A percentile compares a stretch with the other conserved stretches of the same genome.
Evolutionary conservation across 2,329 filamentous ascomycete genomes (phyloP).

Genomic region (Moelleriella libera): DNA sequence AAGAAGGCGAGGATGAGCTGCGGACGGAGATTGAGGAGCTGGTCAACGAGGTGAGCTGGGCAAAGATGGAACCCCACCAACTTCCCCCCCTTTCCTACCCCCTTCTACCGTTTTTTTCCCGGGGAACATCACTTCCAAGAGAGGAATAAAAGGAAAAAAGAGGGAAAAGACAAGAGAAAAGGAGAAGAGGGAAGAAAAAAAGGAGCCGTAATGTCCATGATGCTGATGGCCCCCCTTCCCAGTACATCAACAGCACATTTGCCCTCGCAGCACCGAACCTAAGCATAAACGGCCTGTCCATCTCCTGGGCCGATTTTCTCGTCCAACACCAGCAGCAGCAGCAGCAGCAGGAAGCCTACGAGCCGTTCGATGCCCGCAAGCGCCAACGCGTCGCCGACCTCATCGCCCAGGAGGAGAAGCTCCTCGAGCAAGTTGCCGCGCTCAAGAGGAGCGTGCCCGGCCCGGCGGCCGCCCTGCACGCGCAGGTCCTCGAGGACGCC

Average conservation of each 20-base stretch:
- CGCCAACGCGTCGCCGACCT: constrained; percentile 45
- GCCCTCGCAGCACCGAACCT: constrained; percentile 43
- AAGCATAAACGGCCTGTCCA: constrained; percentile 45
- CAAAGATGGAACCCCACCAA: not conserved
- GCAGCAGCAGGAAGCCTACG: constrained; percentile 26
- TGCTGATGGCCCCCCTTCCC: too few species aligned
- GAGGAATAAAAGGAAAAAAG: too few species aligned
- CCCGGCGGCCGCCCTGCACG: constrained; percentile 26
- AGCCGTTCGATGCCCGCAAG: constrained; percentile 45
- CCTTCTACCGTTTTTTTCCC: too few species aligned
- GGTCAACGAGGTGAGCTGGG: constrained; percentile 37
- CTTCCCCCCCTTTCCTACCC: too few species aligned
- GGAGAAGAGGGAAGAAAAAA: too few species aligned
- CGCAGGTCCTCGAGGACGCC: constrained; percentile 22
- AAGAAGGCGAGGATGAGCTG: constrained; percentile 42
- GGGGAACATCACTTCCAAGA: too few species aligned
- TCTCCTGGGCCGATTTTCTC: constrained; percentile 21
- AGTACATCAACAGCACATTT: constrained; percentile 52
- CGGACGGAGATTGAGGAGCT: constrained; percentile 43
- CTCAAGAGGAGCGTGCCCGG: constrained; percentile 40
- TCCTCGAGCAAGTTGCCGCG: constrained; percentile 47
- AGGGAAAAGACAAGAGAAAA: too few species aligned
- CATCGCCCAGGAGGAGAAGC: constrained; percentile 47
- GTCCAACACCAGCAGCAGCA: constrained; percentile 21
- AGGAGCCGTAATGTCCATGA: too few species aligned